Evolutionary conservation across 345 rosid genomes (phyloP), one percentile per base, ranked within the genome.

Genomic region (Acer saccharum): DNA sequence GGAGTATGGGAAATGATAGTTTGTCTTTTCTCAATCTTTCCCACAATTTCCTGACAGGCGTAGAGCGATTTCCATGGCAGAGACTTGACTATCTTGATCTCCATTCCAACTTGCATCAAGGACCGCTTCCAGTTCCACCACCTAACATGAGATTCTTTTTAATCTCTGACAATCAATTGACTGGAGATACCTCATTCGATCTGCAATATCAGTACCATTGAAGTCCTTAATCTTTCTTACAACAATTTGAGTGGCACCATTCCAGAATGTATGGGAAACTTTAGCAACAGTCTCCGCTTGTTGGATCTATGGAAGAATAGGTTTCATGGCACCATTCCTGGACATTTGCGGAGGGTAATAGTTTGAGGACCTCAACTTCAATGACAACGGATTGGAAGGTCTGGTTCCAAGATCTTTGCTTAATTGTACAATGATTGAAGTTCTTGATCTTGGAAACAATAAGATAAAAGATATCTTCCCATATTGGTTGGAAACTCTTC

Each of bases 401-500:
- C 21, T 16, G 1, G 8, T 83, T 2, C 80, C 88, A 6, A 41
- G 3, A 14, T 73, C 82, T 7, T 20, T 88, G 35, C 16, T 11
- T 2, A 66, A 77, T 7, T 82, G 87, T 25, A 50, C 12, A 35
- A 1, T 7, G 9, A 17, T 89, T 16, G 72, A 81, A 67, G 65
- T 87, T 35, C 8, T 87, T 0, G 80, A 87, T 48, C 41, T 89
- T 7, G 76, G 80, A 2, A 78, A 83, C 70, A 88, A 84, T 14
- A 57, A 46, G 25, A 64, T 86, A 4, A 55, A 77, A 2, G 86
- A 63, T 58, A 68, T 46, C 4, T 83, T 88, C 17, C 88, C 83
- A 0, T 3, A 6, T 52, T 83, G 84, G 86, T 75, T 81, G 71
- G 83, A 10, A 74, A 9, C 62, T 63, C 86, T 84, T 4, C 71